These are phyloP conservation scores for Coniochaeta sp. DNA, from an alignment of 2,329 filamentous ascomycete species.

Conservation along the genomic window DNA sequence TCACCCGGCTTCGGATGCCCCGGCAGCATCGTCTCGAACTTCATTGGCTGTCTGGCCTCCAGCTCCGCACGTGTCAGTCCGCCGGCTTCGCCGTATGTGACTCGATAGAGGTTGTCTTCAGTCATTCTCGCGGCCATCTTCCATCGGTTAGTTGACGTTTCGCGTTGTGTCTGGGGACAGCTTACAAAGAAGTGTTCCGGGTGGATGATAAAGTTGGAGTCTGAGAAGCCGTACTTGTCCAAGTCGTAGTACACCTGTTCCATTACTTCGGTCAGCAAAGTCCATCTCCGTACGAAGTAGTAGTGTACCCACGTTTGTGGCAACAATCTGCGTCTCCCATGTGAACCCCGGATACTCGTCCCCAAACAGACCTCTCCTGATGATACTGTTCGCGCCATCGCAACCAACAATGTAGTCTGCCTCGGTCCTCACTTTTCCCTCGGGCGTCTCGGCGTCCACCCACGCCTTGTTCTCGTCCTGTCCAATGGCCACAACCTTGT, in stretches of 20 bases:
- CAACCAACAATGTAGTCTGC: slow-evolving; percentile 51
- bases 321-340: slow-evolving; percentile 53
- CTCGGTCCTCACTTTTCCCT: slow-evolving; percentile 26
- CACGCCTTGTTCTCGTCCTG: slow-evolving; percentile 38
- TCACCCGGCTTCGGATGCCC: slow-evolving; percentile 50
- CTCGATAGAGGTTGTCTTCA: slow-evolving; percentile 52
- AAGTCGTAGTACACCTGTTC: slow-evolving; percentile 55
- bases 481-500: slow-evolving; percentile 36
- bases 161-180: not conserved
- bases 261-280: too few relatives aligned
- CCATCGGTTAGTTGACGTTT: not conserved
- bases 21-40: slow-evolving; percentile 51
- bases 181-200: slow-evolving; percentile 48
- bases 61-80: slow-evolving; percentile 47
- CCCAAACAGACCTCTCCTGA: slow-evolving; percentile 44
- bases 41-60: slow-evolving; percentile 42
- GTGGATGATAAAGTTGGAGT: slow-evolving; percentile 55
- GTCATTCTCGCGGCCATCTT: slow-evolving; percentile 56
- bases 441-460: slow-evolving; percentile 33
- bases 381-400: slow-evolving; percentile 43
- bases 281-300: not conserved
- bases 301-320: slow-evolving; percentile 45
- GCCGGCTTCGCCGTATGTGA: slow-evolving; percentile 54
- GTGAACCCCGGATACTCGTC: slow-evolving; percentile 53
- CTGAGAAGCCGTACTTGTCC: slow-evolving; percentile 42